These are phyloP conservation scores for Pythium coloratum DNA, from an alignment of 352 stramenopile genomes.

Conservation along the genomic window DNA sequence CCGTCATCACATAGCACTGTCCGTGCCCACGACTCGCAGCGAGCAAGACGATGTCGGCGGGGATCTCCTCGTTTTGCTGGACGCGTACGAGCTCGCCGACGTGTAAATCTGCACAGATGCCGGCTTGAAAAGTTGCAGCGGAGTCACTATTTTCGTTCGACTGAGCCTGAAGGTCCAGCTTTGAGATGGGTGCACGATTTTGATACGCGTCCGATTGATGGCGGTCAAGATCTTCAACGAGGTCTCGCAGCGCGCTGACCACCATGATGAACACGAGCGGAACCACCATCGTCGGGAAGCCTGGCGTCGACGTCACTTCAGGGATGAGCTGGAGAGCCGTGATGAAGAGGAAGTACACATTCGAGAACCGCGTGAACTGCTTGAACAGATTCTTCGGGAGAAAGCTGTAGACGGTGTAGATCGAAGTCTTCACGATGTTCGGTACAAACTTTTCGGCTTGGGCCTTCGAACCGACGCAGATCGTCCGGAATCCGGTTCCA, in stretches of 20 bases:
- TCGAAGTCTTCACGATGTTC: slow-evolving; percentile 57
- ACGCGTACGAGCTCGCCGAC: slow-evolving; percentile 84
- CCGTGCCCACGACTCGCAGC: slow-evolving; percentile 50
- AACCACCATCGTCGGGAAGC: slow-evolving; percentile 81
- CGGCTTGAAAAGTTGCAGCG: not conserved
- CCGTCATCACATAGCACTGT: slow-evolving; percentile 82
- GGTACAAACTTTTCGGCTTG: slow-evolving; percentile 33
- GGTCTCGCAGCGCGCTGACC: slow-evolving; percentile 75
- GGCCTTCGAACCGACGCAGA: slow-evolving; percentile 30
- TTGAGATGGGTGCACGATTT: slow-evolving; percentile 41
- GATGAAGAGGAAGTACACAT: slow-evolving; percentile 92
- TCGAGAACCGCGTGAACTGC: slow-evolving; percentile 84
- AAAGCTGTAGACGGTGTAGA: slow-evolving; percentile 68
- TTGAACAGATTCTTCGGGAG: slow-evolving; percentile 75
- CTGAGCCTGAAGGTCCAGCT: slow-evolving; percentile 4
- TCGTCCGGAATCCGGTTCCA: slow-evolving; percentile 18
- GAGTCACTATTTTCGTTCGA: not conserved
- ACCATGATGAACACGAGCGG: slow-evolving; percentile 86
- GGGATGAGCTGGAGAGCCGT: slow-evolving; percentile 81
- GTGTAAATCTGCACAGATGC: slow-evolving; percentile 50
- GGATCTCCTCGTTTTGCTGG: slow-evolving; percentile 65
- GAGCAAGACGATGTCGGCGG: slow-evolving; percentile 73
- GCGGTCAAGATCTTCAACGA: slow-evolving; percentile 80
- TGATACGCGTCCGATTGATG: slow-evolving; percentile 68
- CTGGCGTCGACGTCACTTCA: slow-evolving; percentile 79